Conservation (phyloP, 2,329 filamentous ascomycete genomes). For the Cephalotrichum gorgonifer region DNA sequence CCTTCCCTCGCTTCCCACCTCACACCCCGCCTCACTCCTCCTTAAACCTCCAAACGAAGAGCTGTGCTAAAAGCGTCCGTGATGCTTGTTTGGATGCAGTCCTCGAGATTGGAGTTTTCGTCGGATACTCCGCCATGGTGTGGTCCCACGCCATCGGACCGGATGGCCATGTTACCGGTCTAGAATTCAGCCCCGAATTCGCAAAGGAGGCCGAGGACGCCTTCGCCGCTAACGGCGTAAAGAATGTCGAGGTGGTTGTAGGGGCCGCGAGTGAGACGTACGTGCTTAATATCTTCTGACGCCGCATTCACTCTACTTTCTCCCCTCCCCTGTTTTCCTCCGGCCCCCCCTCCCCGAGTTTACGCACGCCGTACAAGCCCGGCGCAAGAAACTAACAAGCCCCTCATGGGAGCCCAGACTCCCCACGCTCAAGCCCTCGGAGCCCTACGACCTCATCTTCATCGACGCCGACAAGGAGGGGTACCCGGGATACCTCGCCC, state of each 20-base stretch:
- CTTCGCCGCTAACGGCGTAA: constrained; percentile 25
- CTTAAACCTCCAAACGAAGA: background rate
- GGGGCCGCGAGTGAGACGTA: constrained; percentile 37
- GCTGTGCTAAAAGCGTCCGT: background rate
- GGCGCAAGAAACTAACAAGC: background rate
- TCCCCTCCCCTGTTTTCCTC: background rate
- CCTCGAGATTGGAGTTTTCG: constrained; percentile 37
- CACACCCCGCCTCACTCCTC: background rate
- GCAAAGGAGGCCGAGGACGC: constrained; percentile 27
- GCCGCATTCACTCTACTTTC: background rate
- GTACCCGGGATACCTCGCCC: constrained; percentile 36
- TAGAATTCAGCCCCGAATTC: constrained; percentile 34
- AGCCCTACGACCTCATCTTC: constrained; percentile 43
- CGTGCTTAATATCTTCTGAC: no score
- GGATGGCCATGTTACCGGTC: constrained; percentile 28
- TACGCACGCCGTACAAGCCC: background rate
- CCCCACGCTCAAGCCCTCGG: constrained; percentile 18
- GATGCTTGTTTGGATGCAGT: constrained; percentile 17
- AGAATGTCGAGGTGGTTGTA: constrained; percentile 34
- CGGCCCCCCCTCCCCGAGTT: background rate
- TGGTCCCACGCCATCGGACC: constrained; percentile 36
- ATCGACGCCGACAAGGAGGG: constrained; percentile 42
- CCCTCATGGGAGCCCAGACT: constrained; percentile 15
- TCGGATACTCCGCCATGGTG: constrained; percentile 36
- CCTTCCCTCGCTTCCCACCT: background rate